A percentile compares a stretch with the other conserved stretches of the same genome.
phyloP scores from a whole-genome alignment of 345 rosid genomes.

The Rhizophora apiculata region DNA sequence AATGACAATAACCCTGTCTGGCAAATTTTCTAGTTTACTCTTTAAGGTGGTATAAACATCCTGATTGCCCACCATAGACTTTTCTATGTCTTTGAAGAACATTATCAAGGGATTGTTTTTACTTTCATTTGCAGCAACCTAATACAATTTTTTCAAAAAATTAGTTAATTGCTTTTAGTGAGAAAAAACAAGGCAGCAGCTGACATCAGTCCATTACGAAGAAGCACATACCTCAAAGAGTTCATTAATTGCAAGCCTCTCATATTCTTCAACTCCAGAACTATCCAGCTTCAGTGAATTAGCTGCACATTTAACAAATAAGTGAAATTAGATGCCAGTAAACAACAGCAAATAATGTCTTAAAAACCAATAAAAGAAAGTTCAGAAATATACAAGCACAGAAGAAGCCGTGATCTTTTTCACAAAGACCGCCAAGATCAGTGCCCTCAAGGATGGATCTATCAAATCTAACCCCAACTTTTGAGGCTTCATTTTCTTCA shows the following conservation, averaged over 20 bases:
- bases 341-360: neutral
- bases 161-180: slow-evolving; percentile 6
- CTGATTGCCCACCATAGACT: slow-evolving; percentile 66
- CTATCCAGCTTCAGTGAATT: slow-evolving; percentile 76
- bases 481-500: slow-evolving; percentile 83
- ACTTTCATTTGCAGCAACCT: slow-evolving; percentile 75
- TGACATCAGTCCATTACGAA: neutral
- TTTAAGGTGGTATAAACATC: slow-evolving; percentile 63
- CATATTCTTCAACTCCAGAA: slow-evolving; percentile 74
- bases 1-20: slow-evolving; percentile 76
- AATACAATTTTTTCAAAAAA: slow-evolving; percentile 14
- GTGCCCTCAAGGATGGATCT: slow-evolving; percentile 79
- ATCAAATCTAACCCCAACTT: slow-evolving; percentile 95
- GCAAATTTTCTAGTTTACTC: slow-evolving; percentile 75
- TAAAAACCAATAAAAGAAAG: neutral
- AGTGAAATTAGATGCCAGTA: neutral
- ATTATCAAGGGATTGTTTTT: slow-evolving; percentile 67
- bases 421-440: slow-evolving; percentile 92
- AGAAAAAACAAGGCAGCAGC: neutral
- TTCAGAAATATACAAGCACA: slow-evolving; percentile 60
- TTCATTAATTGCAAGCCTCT: slow-evolving; percentile 77
- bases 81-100: slow-evolving; percentile 90
- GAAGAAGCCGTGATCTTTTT: slow-evolving; percentile 86
- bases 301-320: slow-evolving; percentile 41
- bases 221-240: slow-evolving; percentile 69